Base-by-base conservation (phyloP, 2,329 filamentous ascomycete genomes). In the Chaetomium sp. region DNA sequence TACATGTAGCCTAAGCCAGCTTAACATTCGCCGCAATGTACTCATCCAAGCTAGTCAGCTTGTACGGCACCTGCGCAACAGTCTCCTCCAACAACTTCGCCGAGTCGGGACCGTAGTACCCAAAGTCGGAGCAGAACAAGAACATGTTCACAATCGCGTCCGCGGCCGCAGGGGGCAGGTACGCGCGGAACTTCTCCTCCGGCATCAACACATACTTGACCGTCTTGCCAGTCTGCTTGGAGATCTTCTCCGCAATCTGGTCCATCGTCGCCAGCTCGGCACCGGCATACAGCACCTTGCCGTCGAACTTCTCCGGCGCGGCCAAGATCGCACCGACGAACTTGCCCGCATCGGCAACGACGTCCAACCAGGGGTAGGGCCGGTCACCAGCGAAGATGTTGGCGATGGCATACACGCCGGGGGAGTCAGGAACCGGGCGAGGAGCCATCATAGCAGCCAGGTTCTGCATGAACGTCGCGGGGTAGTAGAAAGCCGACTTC, bases 381-480 rank as follows among this genome's bases (percentile, higher is more conserved):
- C 34, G 9, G 9, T 37, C 35, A 12, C 47, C 47, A 12, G 47
- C 8, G 37, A 40, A 33, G 19, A 49, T 40, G 36, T 41, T 34
- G 47, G 36, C 19, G 34, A 49, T 49, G 47, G 47, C 37, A 35
- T 49, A 49, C 1, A 47, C 44, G 7, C 32, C 44, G 10, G 44
- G 44, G 32, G 14, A 34, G 12, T 45, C 43, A 1, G 43, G 43
- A 7, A 48, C 52, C 6, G 37, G 44, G 5, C 52, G 45, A 4
- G 45, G 45, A n/a, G 38, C 52, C 14, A 42, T 42, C 34, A n/a
- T 59, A 35, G 6, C 41, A 2, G 37, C 33, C 2, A 74, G 68
- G 58, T 82, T 82, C 57, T 77, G 74, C 76, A 84, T 82, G 63
- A 81, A 85, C 36, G 70, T 71, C 0, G 74, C 81, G 0, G 78